These are phyloP conservation scores for Didymella sp. DNA, from an alignment of 2,329 filamentous ascomycete species.

Conservation along the genomic window DNA sequence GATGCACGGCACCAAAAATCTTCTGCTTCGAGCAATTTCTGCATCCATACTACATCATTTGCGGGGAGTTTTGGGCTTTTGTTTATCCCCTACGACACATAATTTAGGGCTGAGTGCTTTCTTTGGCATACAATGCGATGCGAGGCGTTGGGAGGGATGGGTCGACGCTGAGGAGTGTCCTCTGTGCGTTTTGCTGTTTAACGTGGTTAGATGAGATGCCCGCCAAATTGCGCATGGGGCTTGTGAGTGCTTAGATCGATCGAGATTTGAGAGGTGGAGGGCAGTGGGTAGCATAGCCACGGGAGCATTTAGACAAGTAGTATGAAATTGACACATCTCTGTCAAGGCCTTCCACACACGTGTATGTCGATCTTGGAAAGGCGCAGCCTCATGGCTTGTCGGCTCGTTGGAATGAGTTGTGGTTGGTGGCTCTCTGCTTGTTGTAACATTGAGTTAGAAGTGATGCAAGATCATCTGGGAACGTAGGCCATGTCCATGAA, in stretches of 20 bases:
- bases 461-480: too few relatives aligned
- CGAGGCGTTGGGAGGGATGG: constrained; percentile 15
- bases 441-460: too few relatives aligned
- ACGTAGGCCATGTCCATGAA: too few relatives aligned
- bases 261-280: not conserved
- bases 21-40: constrained; percentile 6
- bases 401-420: too few relatives aligned
- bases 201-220: constrained; percentile 10
- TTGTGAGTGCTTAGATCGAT: constrained; percentile 14
- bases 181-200: constrained; percentile 10
- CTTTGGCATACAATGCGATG: constrained; percentile 18
- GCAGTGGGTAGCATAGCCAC: not conserved
- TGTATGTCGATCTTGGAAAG: too few relatives aligned
- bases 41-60: constrained; percentile 29
- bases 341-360: too few relatives aligned
- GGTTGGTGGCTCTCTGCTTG: too few relatives aligned
- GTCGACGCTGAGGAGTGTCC: constrained; percentile 14
- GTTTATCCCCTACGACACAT: constrained; percentile 13
- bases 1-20: constrained; percentile 21
- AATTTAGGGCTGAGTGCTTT: constrained; percentile 10
- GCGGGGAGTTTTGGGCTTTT: constrained; percentile 26
- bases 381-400: too few relatives aligned
- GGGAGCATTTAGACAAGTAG: constrained; percentile 3
- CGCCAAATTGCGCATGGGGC: constrained; percentile 29
- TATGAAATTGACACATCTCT: constrained; percentile 9